A percentile compares a stretch with the other conserved stretches of the same genome.
These are phyloP conservation scores for Pythium aquatile DNA, from an alignment of 352 stramenopile genomes.

Conservation along the genomic window DNA sequence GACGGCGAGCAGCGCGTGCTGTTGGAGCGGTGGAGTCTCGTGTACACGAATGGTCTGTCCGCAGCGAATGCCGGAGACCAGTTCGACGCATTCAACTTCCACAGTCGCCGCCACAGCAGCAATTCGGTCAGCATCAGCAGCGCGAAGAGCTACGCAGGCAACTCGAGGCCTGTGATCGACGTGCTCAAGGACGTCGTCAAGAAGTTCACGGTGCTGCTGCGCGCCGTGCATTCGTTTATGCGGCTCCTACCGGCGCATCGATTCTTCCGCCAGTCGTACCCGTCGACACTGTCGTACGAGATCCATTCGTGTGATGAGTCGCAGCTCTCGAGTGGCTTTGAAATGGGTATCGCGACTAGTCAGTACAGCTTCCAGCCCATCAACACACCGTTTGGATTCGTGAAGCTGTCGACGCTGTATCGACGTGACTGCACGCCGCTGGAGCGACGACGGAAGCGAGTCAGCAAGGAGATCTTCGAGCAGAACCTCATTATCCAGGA, in stretches of 20 bases:
- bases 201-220: conserved; percentile 69
- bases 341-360: conserved; percentile 43
- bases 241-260: conserved; percentile 66
- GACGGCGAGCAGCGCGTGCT: conserved; percentile 47
- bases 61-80: conserved; percentile 23
- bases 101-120: conserved; percentile 25
- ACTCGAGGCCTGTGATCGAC: conserved; percentile 69
- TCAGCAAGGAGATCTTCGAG: conserved; percentile 52
- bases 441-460: conserved; percentile 34
- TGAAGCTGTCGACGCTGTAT: conserved; percentile 71
- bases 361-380: conserved; percentile 80
- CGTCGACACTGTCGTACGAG: conserved; percentile 60
- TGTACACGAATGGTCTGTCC: conserved; percentile 40
- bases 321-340: conserved; percentile 32
- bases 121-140: conserved; percentile 9
- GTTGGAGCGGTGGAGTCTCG: conserved; percentile 76
- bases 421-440: conserved; percentile 56
- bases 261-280: conserved; percentile 66
- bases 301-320: conserved; percentile 38
- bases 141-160: conserved; percentile 19
- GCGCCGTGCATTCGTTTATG: conserved; percentile 76
- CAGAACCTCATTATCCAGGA: conserved; percentile 86
- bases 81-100: conserved; percentile 16
- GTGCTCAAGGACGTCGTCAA: conserved; percentile 82
- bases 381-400: conserved; percentile 66